Evolutionary conservation across 2,329 filamentous ascomycete species (phyloP).

Genomic region (Didymella glomerata): DNA sequence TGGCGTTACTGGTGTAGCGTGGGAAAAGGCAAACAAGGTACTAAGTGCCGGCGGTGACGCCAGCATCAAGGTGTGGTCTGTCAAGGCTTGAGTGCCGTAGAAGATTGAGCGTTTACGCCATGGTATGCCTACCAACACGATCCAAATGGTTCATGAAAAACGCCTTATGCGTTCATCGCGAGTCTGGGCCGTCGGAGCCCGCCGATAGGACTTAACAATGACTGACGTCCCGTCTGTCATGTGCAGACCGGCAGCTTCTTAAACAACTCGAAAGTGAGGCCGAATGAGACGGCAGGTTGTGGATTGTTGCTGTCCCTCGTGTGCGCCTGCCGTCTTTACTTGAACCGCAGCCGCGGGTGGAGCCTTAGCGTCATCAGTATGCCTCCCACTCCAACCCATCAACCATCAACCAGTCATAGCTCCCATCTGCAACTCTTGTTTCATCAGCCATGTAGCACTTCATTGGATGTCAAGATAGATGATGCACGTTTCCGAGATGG

Average conservation of each 20-base stretch:
- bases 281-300: not conserved
- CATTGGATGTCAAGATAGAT: not conserved
- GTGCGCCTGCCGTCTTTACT: constrained; percentile 3
- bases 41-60: constrained; percentile 87
- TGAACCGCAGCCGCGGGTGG: not conserved
- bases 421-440: not conserved
- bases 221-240: not conserved
- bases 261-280: not conserved
- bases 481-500: not conserved
- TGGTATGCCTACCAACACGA: not conserved
- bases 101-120: constrained; percentile 1
- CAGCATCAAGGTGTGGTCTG: constrained; percentile 84
- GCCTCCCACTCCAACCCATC: not conserved
- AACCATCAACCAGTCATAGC: not conserved
- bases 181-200: not conserved
- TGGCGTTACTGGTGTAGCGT: constrained; percentile 86
- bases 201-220: not conserved
- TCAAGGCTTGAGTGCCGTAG: constrained; percentile 31
- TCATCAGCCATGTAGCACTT: not conserved
- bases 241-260: constrained; percentile 2
- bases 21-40: constrained; percentile 72
- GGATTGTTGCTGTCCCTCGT: not conserved
- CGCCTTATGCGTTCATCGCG: constrained; percentile 13
- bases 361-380: not conserved
- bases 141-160: constrained; percentile 6